Evolutionary conservation across 257 asterid genomes (phyloP), one percentile per base, ranked within the genome.

Genomic region (Solanum lignicaule): DNA sequence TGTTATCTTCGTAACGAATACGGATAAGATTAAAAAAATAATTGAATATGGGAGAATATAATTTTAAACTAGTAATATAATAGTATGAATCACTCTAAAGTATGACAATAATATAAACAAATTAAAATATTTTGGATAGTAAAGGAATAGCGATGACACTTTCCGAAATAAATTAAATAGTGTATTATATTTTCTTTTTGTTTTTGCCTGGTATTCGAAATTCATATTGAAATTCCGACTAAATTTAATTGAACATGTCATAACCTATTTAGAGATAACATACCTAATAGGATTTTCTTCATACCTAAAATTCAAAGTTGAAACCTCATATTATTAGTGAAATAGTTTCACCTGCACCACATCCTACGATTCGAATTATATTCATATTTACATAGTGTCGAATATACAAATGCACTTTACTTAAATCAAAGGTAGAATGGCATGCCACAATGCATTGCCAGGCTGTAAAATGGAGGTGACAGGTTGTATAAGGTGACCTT

Each of bases 221-320:
- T 1, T 1, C 1, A 6, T 11, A 41, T 11, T 13, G 2, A 4
- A 4, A 7, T 16, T 5, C 0, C 1, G 2, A 13, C 0, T 46
- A 46, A 0, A 14, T 46, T 5, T 5, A 13, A 46, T 1, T 46
- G 2, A 2, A 12, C 2, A 46, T 12, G 18, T 1, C 7, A 14
- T 4, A 6, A 5, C 7, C 2, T 2, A 14, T 46, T 46, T 2
- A 0, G 5, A 14, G 3, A 2, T 46, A 6, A 14, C 1, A 3
- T 5, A 4, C 5, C 7, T 5, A 15, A 46, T 14, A 46, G 6
- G 0, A 14, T 46, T 46, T 46, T 4, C 6, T 4, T 4, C 3
- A 15, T 46, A 46, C 2, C 16, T 46, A 46, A 4, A 4, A 0
- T 13, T 46, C 2, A 0, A 46, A 12, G 2, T 46, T 0, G 1